These are phyloP conservation scores for Penicillium glabrum DNA, from an alignment of 2,329 filamentous ascomycete genomes.

Conservation along the genomic window DNA sequence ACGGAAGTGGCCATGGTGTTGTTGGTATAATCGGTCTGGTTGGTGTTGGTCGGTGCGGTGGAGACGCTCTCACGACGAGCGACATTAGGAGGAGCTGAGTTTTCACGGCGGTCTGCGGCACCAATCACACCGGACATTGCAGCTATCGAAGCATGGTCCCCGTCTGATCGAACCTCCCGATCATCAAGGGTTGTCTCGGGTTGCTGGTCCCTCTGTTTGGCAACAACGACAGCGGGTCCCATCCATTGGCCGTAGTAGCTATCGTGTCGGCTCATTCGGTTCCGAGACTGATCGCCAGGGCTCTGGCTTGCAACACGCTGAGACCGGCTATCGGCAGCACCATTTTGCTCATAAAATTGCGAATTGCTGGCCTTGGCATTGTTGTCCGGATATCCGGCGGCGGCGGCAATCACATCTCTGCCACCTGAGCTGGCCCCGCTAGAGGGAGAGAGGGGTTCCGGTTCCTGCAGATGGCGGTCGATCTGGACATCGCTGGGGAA, in stretches of 20 bases:
- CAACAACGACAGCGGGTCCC: constrained; percentile 40
- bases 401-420: constrained; percentile 60
- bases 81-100: constrained; percentile 17
- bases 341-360: constrained; percentile 27
- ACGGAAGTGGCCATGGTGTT: constrained; percentile 35
- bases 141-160: constrained; percentile 15
- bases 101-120: constrained; percentile 19
- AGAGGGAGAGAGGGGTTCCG: constrained; percentile 74
- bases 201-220: constrained; percentile 22
- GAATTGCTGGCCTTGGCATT: constrained; percentile 35
- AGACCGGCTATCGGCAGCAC: constrained; percentile 12
- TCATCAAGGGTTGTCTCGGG: constrained; percentile 10
- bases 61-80: constrained; percentile 33
- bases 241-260: constrained; percentile 57
- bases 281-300: constrained; percentile 7
- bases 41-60: constrained; percentile 35
- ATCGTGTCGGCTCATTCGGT: constrained; percentile 27
- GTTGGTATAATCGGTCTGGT: constrained; percentile 33
- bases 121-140: constrained; percentile 18
- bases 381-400: constrained; percentile 55
- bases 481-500: constrained; percentile 94
- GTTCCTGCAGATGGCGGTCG: constrained; percentile 78
- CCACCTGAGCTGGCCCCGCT: constrained; percentile 76
- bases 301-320: constrained; percentile 10
- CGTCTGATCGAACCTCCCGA: constrained; percentile 17